These are phyloP conservation scores for Mucor racemosus DNA, from an alignment of 371 early-diverging fungal species.

Conservation along the genomic window DNA sequence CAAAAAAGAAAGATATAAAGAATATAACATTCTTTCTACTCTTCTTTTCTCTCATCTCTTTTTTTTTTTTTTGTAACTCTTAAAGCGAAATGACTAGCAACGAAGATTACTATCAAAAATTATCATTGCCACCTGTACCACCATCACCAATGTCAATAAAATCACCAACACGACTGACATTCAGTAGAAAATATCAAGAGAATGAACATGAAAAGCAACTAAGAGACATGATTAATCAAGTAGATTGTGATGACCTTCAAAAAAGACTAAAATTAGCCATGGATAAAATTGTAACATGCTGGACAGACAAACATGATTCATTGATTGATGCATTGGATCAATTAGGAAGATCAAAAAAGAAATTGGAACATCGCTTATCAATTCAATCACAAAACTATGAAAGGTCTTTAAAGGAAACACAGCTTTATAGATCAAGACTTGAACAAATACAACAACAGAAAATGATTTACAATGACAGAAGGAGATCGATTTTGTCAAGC, in stretches of 20 bases:
- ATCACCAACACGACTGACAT: background rate
- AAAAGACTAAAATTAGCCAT: constrained; percentile 10
- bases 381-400: constrained; percentile 21
- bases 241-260: constrained; percentile 20
- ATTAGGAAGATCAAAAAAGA: constrained; percentile 11
- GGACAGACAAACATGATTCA: constrained; percentile 22
- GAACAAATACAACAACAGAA: constrained; percentile 13
- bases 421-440: constrained; percentile 15
- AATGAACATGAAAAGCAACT: constrained; percentile 2
- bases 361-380: background rate
- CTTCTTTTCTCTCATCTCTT: constrained; percentile 3
- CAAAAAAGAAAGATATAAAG: constrained; percentile 1
- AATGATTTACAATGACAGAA: background rate
- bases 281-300: constrained; percentile 12
- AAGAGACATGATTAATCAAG: background rate
- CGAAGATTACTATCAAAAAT: constrained; percentile 13
- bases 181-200: constrained; percentile 14
- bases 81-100: background rate
- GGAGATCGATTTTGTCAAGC: constrained; percentile 13
- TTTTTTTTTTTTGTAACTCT: background rate
- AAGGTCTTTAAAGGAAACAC: constrained; percentile 11
- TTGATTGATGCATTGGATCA: constrained; percentile 17
- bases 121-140: constrained; percentile 24
- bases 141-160: background rate
- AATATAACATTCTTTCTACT: background rate